Evolutionary conservation across 2,329 filamentous ascomycete species (phyloP).

Genomic region (Colletotrichum eremochloae): DNA sequence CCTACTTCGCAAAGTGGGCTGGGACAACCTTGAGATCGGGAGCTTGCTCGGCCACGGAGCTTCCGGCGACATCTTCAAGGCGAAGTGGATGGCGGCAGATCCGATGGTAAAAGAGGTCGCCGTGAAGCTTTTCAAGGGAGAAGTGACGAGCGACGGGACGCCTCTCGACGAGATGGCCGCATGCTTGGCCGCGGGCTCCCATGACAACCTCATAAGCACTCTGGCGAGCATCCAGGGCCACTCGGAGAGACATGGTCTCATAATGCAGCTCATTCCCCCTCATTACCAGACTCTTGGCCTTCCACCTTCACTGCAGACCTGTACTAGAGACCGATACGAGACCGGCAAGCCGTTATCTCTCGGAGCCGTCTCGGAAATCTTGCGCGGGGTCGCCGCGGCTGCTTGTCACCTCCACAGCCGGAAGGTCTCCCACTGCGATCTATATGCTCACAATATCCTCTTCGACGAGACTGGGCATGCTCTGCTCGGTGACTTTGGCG

Average conservation of each 20-base stretch:
- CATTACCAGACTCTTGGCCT: constrained; percentile 58
- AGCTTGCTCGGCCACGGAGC: constrained; percentile 59
- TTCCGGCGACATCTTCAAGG: constrained; percentile 61
- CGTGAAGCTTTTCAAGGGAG: constrained; percentile 63
- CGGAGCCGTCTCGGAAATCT: constrained; percentile 51
- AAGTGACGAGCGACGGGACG: constrained; percentile 61
- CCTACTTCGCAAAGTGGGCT: constrained; percentile 55
- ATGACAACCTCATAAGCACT: constrained; percentile 60
- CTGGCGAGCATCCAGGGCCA: constrained; percentile 59
- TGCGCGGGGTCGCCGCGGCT: constrained; percentile 57
- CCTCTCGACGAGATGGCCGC: constrained; percentile 64
- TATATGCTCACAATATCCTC: constrained; percentile 64
- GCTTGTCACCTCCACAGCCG: constrained; percentile 58
- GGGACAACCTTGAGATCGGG: constrained; percentile 56
- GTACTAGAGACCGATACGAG: constrained; percentile 60
- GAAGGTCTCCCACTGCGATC: constrained; percentile 60
- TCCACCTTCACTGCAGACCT: constrained; percentile 59
- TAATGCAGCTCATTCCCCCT: constrained; percentile 62
- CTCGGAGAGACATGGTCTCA: constrained; percentile 57
- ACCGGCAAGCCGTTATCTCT: constrained; percentile 48
- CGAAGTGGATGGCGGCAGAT: constrained; percentile 50
- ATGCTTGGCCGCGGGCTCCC: constrained; percentile 59
- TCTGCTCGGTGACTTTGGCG: constrained; percentile 62
- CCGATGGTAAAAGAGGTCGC: constrained; percentile 55
- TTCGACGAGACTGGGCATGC: constrained; percentile 57